Conservation (phyloP, 2,329 filamentous ascomycete species). For the Knufia fluminis region DNA sequence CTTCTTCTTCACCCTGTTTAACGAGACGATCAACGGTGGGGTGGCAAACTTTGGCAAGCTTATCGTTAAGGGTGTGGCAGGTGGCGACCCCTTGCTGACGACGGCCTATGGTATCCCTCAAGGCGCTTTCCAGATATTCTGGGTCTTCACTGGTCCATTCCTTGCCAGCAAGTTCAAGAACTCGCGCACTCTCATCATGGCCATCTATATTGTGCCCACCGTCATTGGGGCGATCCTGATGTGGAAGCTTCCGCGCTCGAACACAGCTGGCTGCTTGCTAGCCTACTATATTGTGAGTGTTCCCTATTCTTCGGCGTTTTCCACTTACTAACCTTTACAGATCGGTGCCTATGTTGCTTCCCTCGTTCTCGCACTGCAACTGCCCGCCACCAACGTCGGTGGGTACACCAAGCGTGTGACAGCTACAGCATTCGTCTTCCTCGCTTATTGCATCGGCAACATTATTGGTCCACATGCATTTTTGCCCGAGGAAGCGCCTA, state of each 20-base stretch:
- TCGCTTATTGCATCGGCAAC: slow-evolving; percentile 17
- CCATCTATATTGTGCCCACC: slow-evolving; percentile 43
- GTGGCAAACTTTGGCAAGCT: background rate
- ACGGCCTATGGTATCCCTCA: slow-evolving; percentile 47
- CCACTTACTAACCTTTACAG: background rate
- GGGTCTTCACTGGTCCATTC: slow-evolving; percentile 44
- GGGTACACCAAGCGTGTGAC: slow-evolving; percentile 20
- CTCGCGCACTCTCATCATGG: slow-evolving; percentile 44
- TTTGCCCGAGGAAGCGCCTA: slow-evolving; percentile 25
- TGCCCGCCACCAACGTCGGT: slow-evolving; percentile 14
- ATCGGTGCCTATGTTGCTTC: background rate
- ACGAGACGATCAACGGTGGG: background rate
- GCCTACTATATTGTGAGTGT: slow-evolving; percentile 43
- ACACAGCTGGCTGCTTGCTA: slow-evolving; percentile 41
- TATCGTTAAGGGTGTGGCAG: slow-evolving; percentile 28
- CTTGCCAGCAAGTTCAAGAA: slow-evolving; percentile 45
- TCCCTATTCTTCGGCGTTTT: background rate
- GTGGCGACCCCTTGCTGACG: slow-evolving; percentile 40
- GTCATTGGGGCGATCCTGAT: slow-evolving; percentile 42
- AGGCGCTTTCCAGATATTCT: slow-evolving; percentile 46
- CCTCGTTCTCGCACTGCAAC: background rate
- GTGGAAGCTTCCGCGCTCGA: slow-evolving; percentile 39
- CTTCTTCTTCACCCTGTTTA: slow-evolving; percentile 31
- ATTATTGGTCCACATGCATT: slow-evolving; percentile 29
- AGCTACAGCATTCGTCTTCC: slow-evolving; percentile 16